Conservation (phyloP, 2,329 filamentous ascomycete species). For the Colletotrichum limetticola region DNA sequence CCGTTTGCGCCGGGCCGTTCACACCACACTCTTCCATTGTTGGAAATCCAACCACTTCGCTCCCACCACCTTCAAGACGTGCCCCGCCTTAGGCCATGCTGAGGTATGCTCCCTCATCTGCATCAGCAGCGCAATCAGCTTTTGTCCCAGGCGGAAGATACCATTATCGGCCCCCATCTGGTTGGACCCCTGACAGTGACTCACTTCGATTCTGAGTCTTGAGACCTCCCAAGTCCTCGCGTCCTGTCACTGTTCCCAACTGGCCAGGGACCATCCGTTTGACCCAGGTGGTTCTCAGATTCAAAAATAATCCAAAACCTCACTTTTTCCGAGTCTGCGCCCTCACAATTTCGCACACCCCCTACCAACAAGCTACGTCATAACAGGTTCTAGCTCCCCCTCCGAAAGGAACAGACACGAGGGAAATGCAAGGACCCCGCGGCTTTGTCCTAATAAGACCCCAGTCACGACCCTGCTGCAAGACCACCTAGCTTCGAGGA, state of each 20-base stretch:
- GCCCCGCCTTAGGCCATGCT: slow-evolving; percentile 11
- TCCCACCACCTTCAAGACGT: slow-evolving; percentile 14
- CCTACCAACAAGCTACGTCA: slow-evolving; percentile 22
- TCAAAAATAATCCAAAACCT: background rate
- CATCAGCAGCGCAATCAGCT: slow-evolving; percentile 1
- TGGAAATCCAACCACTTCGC: slow-evolving; percentile 12
- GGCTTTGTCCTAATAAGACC: slow-evolving; percentile 4
- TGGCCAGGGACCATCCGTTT: background rate
- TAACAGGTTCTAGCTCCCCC: background rate
- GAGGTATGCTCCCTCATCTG: background rate
- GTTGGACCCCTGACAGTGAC: background rate
- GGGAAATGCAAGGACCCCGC: slow-evolving; percentile 24
- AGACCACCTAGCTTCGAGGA: background rate
- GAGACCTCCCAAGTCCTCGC: background rate
- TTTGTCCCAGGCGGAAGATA: slow-evolving; percentile 3
- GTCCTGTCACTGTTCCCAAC: background rate
- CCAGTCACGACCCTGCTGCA: slow-evolving; percentile 12
- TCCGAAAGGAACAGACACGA: background rate
- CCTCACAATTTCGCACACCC: background rate
- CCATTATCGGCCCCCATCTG: background rate
- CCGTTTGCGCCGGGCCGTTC: slow-evolving; percentile 18
- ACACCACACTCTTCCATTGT: background rate
- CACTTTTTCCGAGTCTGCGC: background rate
- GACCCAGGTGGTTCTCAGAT: background rate
- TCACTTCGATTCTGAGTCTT: background rate